Conservation (phyloP, 305 asterid species). For the Fraxinus latifolia region DNA sequence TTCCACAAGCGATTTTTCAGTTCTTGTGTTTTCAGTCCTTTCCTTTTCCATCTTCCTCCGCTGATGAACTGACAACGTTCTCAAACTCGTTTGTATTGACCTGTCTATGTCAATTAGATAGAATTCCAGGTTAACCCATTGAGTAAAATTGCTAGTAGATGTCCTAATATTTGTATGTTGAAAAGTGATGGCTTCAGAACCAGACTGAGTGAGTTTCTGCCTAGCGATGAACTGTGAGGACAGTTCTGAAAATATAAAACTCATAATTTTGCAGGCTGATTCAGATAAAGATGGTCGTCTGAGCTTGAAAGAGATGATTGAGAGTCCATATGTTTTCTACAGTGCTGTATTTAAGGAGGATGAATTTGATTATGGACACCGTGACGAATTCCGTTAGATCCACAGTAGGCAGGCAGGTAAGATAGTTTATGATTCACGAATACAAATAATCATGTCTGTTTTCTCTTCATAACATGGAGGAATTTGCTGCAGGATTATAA, state of each 20-base stretch:
- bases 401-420: conserved; percentile 20
- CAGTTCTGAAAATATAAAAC: conserved; percentile 16
- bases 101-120: background rate
- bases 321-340: conserved; percentile 84
- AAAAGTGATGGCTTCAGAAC: background rate
- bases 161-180: background rate
- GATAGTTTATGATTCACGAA: background rate
- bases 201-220: background rate
- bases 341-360: conserved; percentile 81
- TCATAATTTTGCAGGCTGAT: conserved; percentile 68
- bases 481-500: conserved; percentile 20
- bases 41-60: background rate
- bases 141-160: background rate
- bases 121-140: conserved; percentile 3
- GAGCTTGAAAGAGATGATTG: conserved; percentile 82
- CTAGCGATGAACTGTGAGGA: background rate
- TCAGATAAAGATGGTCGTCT: conserved; percentile 76
- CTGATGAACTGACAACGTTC: background rate
- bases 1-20: background rate
- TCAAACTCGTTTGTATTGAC: background rate
- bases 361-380: conserved; percentile 64
- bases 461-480: conserved; percentile 10
- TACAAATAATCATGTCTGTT: background rate
- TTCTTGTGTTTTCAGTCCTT: background rate
- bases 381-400: conserved; percentile 78